These are phyloP conservation scores for Heterobasidion parviporum DNA, from an alignment of 1,284 basidiomycete genomes.

Conservation along the genomic window DNA sequence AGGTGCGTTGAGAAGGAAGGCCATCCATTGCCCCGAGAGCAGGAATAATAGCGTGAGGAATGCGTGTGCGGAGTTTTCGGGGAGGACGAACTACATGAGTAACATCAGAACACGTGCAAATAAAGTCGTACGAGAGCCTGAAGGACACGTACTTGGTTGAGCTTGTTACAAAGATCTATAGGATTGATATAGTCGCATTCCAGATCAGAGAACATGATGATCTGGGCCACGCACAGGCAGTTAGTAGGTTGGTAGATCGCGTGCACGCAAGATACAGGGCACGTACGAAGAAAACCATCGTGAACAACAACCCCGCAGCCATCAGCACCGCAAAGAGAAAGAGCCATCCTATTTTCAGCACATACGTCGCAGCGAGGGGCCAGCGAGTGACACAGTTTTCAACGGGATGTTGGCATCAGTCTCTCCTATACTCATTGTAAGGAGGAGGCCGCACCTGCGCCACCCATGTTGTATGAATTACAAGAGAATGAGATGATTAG, in stretches of 20 bases:
- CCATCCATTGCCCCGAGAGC: constrained; percentile 93
- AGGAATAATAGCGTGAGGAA: constrained; percentile 85
- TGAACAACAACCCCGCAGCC: constrained; percentile 90
- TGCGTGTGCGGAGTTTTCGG: constrained; percentile 93
- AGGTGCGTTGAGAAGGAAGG: constrained; percentile 88
- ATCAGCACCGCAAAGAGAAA: constrained; percentile 91
- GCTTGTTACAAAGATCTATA: constrained; percentile 99
- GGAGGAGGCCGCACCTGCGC: constrained; percentile 18
- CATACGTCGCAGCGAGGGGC: background rate
- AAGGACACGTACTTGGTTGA: constrained; percentile 74
- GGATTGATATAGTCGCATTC: constrained; percentile 99
- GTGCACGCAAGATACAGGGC: background rate
- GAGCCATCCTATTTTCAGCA: constrained; percentile 65
- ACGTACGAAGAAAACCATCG: constrained; percentile 97
- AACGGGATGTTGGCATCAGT: background rate
- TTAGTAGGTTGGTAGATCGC: too few species aligned
- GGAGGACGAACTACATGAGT: constrained; percentile 82
- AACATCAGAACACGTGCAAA: constrained; percentile 6
- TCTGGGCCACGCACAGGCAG: constrained; percentile 42
- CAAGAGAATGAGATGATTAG: background rate
- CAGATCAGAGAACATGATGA: constrained; percentile 99
- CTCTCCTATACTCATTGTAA: background rate
- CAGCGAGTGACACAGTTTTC: background rate
- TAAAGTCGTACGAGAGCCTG: background rate
- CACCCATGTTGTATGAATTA: constrained; percentile 18